Evolutionary conservation across 805 yeast species (phyloP), one percentile per base, ranked within the genome.

Genomic region (Pichia heedii): DNA sequence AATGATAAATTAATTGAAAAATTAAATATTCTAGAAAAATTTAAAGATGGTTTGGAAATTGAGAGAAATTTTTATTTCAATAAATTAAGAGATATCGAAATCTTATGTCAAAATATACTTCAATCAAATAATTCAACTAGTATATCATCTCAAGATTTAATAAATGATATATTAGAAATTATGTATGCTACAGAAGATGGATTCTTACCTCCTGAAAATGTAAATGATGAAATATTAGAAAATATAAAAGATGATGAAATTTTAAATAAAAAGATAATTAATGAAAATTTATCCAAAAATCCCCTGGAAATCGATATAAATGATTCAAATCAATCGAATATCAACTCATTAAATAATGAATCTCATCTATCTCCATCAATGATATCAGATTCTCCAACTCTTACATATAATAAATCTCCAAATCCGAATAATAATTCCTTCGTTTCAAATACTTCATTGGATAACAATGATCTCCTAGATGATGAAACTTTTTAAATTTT

Each of bases 51-150:
- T 13, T 66, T 86, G 40, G 85, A 81, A 54, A 75, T 84, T 1
- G 97, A 93, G 60, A 76, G 97, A 49, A 84, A 85, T 60, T 87
- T 90, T 56, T 93, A 93, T 61, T 90, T 85, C 65, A 80, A 83
- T 55, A 93, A 90, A 63, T 68, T 93, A 42, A 73, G 96, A 50
- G 95, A 85, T 46, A 84, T 93, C 44, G 98, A 93, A 62, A 77
- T 86, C 22, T 64, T 89, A 38, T 74, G 82, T 22, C 87, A 83
- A 55, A 74, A 80, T 21, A 65, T 73, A 27, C 12, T 27, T 6
- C 63, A 67, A 34, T 61, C 60, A 22, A 53, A 50, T 22, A 57
- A 55, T 39, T 45, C 49, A 16, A 35, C 38, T 9, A 57, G 55
- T 26, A 54, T 58, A 16, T 48, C 49, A 21, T 36, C 68, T 41